These are phyloP conservation scores for Fusarium mundagurra DNA, from an alignment of 2,329 filamentous ascomycete species.

Conservation along the genomic window DNA sequence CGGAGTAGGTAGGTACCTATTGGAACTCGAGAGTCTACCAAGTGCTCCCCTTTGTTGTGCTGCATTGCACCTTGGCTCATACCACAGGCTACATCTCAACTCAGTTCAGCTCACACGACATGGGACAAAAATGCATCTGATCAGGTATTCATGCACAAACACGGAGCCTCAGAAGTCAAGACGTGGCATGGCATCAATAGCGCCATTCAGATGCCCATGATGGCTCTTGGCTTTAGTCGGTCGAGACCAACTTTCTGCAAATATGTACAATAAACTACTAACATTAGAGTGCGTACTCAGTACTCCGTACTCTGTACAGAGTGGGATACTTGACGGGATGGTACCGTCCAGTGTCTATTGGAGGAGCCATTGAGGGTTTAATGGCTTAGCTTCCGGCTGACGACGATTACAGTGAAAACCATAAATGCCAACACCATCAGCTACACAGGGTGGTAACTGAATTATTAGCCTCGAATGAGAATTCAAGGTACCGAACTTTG, in stretches of 20 bases:
- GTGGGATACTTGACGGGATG: slow-evolving; percentile 1
- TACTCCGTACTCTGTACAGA: background rate
- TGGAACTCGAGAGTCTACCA: too few relatives aligned
- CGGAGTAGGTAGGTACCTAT: too few relatives aligned
- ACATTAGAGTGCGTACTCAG: background rate
- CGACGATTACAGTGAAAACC: slow-evolving; percentile 2
- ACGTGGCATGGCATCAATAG: slow-evolving; percentile 32
- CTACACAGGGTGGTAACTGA: background rate
- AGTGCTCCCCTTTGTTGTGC: background rate
- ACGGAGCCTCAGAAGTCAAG: slow-evolving; percentile 18
- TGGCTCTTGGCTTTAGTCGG: slow-evolving; percentile 2
- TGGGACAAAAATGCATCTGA: slow-evolving; percentile 18
- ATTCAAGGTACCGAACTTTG: slow-evolving; percentile 24
- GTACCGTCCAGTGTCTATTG: background rate
- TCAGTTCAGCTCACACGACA: slow-evolving; percentile 1
- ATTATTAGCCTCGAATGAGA: slow-evolving; percentile 14
- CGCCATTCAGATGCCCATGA: slow-evolving; percentile 17
- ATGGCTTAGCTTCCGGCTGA: slow-evolving; percentile 18
- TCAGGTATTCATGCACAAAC: slow-evolving; percentile 14
- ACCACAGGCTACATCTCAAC: slow-evolving; percentile 1
- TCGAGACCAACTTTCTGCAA: slow-evolving; percentile 11
- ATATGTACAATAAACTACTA: slow-evolving; percentile 4
- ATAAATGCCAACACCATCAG: slow-evolving; percentile 5
- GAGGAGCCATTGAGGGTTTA: slow-evolving; percentile 23
- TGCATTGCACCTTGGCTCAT: slow-evolving; percentile 2